phyloP scores from a whole-genome alignment of 345 rosid species.

The Mallotus nudiflorus region DNA sequence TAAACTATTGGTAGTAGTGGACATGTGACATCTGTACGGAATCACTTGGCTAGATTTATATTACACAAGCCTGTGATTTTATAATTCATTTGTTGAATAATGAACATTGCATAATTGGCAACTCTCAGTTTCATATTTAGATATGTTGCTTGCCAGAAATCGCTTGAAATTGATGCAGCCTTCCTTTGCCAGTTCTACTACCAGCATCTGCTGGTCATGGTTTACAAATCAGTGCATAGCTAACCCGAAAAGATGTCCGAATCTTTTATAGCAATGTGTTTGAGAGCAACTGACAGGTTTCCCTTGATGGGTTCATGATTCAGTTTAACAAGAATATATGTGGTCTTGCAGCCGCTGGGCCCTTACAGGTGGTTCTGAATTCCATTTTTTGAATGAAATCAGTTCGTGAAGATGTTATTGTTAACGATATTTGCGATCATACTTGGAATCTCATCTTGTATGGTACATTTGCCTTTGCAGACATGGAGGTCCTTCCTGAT shows the following conservation, averaged over 20 bases:
- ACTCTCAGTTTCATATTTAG: background rate
- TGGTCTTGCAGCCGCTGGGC: constrained; percentile 93
- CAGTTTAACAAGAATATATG: constrained; percentile 95
- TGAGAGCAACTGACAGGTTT: constrained; percentile 78
- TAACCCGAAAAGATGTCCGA: constrained; percentile 76
- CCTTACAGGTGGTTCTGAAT: constrained; percentile 70
- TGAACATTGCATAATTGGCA: background rate
- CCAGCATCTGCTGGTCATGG: constrained; percentile 92
- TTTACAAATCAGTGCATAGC: constrained; percentile 92
- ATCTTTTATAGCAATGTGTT: constrained; percentile 72
- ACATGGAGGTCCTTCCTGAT: constrained; percentile 99
- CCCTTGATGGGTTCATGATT: constrained; percentile 99
- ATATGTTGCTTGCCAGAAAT: constrained; percentile 25
- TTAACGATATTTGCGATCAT: too few species aligned
- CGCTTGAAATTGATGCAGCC: constrained; percentile 55
- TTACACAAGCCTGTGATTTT: constrained; percentile 7
- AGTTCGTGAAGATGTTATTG: too few species aligned
- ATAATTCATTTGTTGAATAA: background rate
- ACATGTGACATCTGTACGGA: background rate
- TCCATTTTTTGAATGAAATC: background rate
- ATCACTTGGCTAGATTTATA: background rate
- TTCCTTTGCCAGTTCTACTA: constrained; percentile 71
- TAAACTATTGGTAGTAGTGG: constrained; percentile 2
- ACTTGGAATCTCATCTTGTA: background rate
- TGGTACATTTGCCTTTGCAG: constrained; percentile 35